These are phyloP conservation scores for Globisporangium heterothallicum DNA, from an alignment of 352 stramenopile species.

Conservation along the genomic window DNA sequence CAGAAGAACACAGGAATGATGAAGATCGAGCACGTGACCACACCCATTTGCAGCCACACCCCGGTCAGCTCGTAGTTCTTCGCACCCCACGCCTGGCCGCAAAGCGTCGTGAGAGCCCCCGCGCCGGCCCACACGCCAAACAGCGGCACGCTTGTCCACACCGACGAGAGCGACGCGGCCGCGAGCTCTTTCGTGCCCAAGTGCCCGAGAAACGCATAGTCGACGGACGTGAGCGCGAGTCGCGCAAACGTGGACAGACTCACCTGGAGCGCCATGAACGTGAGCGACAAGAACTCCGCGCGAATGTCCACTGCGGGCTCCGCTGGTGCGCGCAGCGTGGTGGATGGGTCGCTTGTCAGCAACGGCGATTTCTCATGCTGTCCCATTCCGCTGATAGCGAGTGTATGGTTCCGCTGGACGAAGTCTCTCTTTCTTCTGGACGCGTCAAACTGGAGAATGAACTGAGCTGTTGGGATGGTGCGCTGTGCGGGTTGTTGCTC, in stretches of 20 bases:
- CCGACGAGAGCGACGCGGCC: conserved; percentile 60
- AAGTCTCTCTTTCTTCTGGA: neutral
- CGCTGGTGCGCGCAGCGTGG: neutral
- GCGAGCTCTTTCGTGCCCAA: conserved; percentile 62
- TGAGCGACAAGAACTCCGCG: conserved; percentile 53
- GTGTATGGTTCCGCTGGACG: neutral
- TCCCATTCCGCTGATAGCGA: neutral
- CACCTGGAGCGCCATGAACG: conserved; percentile 74
- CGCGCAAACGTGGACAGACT: conserved; percentile 70
- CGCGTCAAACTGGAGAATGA: conserved; percentile 1
- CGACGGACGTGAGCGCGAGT: conserved; percentile 70
- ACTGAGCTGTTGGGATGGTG: neutral
- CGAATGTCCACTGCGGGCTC: conserved; percentile 47
- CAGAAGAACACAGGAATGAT: conserved; percentile 54
- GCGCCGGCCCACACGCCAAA: conserved; percentile 54
- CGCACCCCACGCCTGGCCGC: conserved; percentile 67
- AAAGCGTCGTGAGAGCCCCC: conserved; percentile 68
- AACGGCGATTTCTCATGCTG: conserved; percentile 9
- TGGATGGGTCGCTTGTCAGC: conserved; percentile 4
- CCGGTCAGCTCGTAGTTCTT: conserved; percentile 59
- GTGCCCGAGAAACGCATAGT: conserved; percentile 74
- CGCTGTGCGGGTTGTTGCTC: too few relatives aligned
- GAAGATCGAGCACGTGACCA: conserved; percentile 39
- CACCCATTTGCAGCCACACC: conserved; percentile 70
- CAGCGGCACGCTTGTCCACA: conserved; percentile 72